phyloP scores from a whole-genome alignment of 2,329 filamentous ascomycete species.

The Aquanectria penicillioides region DNA sequence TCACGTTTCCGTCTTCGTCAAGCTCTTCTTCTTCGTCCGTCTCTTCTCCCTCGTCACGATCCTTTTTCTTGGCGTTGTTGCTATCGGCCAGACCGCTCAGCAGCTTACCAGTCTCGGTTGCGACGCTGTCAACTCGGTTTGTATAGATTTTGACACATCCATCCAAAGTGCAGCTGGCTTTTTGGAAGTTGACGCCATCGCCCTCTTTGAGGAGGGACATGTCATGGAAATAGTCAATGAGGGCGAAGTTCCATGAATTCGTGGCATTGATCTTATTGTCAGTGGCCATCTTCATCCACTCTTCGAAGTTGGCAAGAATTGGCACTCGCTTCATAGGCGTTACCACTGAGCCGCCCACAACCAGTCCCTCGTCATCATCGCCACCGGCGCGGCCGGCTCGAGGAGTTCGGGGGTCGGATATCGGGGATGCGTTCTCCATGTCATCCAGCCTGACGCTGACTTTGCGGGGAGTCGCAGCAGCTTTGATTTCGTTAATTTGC shows the following conservation, averaged over 20 bases:
- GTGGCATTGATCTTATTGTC: slow-evolving; percentile 99
- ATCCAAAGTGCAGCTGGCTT: slow-evolving; percentile 95
- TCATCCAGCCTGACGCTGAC: slow-evolving; percentile 67
- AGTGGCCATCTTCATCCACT: slow-evolving; percentile 99
- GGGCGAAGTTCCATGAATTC: slow-evolving; percentile 99
- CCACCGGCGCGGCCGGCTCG: slow-evolving; percentile 47
- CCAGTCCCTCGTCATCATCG: slow-evolving; percentile 67
- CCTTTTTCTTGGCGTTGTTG: slow-evolving; percentile 79
- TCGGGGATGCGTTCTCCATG: slow-evolving; percentile 65
- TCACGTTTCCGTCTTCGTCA: slow-evolving; percentile 68
- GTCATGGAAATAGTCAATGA: slow-evolving; percentile 99
- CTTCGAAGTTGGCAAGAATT: slow-evolving; percentile 96
- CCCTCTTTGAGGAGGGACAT: slow-evolving; percentile 98
- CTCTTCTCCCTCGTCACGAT: slow-evolving; percentile 74
- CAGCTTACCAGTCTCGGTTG: slow-evolving; percentile 95
- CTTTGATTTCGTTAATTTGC: slow-evolving; percentile 90
- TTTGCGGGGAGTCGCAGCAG: slow-evolving; percentile 74
- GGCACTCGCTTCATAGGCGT: slow-evolving; percentile 97
- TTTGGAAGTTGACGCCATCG: slow-evolving; percentile 97
- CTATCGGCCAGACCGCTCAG: slow-evolving; percentile 93
- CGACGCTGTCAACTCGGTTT: slow-evolving; percentile 96
- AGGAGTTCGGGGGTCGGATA: slow-evolving; percentile 66
- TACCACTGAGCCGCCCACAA: slow-evolving; percentile 78
- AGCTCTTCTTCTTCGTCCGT: slow-evolving; percentile 71
- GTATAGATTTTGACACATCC: slow-evolving; percentile 99